A percentile compares a stretch with the other conserved stretches of the same genome.
phyloP scores from a whole-genome alignment of 805 yeast species.

The Kluyveromyces aestuarii region DNA sequence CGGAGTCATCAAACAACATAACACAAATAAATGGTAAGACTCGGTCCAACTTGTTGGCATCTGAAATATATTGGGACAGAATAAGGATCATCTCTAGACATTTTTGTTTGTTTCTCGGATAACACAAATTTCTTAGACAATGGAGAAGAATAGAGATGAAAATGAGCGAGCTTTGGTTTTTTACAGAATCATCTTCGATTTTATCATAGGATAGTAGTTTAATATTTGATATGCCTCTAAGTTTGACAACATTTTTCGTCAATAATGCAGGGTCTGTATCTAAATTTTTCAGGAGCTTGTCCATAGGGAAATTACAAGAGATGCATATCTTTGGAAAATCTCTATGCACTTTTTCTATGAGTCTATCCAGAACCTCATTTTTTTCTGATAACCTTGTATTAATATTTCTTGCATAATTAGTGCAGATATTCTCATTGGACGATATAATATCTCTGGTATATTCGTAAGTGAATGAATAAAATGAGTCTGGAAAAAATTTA shows the following conservation, averaged over 20 bases:
- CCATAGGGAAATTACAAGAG: conserved; percentile 14
- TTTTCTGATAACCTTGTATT: conserved; percentile 13
- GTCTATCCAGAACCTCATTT: conserved; percentile 12
- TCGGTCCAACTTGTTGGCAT: conserved; percentile 79
- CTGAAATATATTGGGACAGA: conserved; percentile 65
- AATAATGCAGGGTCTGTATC: conserved; percentile 5
- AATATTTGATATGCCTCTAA: conserved; percentile 9
- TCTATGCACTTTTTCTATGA: conserved; percentile 46
- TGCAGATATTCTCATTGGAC: conserved; percentile 16
- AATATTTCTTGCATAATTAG: conserved; percentile 10
- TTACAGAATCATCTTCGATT: conserved; percentile 5
- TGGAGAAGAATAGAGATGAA: conserved; percentile 21
- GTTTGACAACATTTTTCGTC: conserved; percentile 7
- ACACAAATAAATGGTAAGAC: conserved; percentile 71
- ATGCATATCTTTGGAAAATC: conserved; percentile 41
- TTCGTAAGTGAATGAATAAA: conserved; percentile 61
- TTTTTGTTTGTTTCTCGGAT: conserved; percentile 24
- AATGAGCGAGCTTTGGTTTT: conserved; percentile 21
- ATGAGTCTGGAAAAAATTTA: conserved; percentile 54
- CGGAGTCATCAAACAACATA: conserved; percentile 57
- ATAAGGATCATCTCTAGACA: conserved; percentile 73
- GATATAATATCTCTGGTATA: conserved; percentile 41
- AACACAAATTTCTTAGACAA: conserved; percentile 15
- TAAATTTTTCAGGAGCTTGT: neutral
- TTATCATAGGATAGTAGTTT: conserved; percentile 4